phyloP scores from a whole-genome alignment of 192 early-diverging fungal genomes.

The Blastocladiella britannica region DNA sequence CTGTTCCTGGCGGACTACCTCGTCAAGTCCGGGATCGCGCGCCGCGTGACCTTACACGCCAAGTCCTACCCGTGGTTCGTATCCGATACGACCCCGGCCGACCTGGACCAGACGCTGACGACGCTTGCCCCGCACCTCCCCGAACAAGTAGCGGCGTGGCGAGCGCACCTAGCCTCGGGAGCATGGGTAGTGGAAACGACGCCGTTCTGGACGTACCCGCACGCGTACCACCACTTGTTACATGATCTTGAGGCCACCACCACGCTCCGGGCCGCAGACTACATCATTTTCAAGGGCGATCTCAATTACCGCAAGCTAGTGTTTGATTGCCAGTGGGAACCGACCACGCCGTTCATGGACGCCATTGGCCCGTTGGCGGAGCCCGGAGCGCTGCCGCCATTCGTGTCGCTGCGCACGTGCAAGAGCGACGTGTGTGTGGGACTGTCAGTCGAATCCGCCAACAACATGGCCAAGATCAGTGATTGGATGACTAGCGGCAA shows the following conservation, averaged over 20 bases:
- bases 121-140: constrained; percentile 20
- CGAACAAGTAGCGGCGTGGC: constrained; percentile 39
- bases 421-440: constrained; percentile 74
- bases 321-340: constrained; percentile 75
- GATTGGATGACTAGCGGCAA: constrained; percentile 36
- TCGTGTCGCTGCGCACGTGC: constrained; percentile 60
- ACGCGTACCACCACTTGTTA: constrained; percentile 57
- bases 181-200: constrained; percentile 45
- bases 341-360: constrained; percentile 56
- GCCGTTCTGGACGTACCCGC: constrained; percentile 72
- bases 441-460: constrained; percentile 9
- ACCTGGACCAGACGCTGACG: constrained; percentile 37
- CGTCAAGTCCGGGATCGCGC: constrained; percentile 38
- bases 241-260: constrained; percentile 33
- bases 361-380: constrained; percentile 57
- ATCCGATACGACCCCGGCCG: constrained; percentile 63
- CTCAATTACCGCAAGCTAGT: constrained; percentile 87
- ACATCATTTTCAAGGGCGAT: constrained; percentile 89
- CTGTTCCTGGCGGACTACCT: constrained; percentile 72
- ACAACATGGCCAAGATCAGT: constrained; percentile 21
- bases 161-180: constrained; percentile 33
- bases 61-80: constrained; percentile 94
- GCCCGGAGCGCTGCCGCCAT: constrained; percentile 24
- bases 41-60: constrained; percentile 52
- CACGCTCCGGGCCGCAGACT: constrained; percentile 25